Percentiles rank a stretch among this genome's conserved stretches.
Evolutionary conservation across 2,329 filamentous ascomycete species (phyloP).

Genomic region (Geosmithia morbida): DNA sequence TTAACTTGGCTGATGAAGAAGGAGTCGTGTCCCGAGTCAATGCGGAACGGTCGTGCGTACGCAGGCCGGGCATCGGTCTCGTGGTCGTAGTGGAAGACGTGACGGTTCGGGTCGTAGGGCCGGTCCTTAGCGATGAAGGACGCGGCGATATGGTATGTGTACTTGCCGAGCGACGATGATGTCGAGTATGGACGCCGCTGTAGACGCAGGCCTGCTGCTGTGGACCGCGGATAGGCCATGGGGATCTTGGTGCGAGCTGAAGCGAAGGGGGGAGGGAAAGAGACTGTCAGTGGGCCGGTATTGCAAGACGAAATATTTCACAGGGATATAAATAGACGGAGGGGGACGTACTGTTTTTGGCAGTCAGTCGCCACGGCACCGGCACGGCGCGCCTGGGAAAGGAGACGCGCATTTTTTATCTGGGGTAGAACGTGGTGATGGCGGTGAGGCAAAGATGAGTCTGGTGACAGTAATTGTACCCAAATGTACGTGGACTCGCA

Average conservation of each 20-base stretch:
- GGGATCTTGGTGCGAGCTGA: neutral
- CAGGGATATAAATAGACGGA: neutral
- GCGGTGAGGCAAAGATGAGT: neutral
- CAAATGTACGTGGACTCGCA: neutral
- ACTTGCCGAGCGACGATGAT: constrained; percentile 15
- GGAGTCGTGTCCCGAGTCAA: constrained; percentile 82
- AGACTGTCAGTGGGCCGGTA: too few species aligned
- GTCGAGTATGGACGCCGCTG: constrained; percentile 3
- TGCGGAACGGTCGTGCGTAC: constrained; percentile 30
- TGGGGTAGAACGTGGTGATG: neutral
- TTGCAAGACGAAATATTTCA: too few species aligned
- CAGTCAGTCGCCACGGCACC: neutral
- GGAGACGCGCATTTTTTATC: neutral
- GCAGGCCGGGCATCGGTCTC: constrained; percentile 25
- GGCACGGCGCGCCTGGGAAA: neutral
- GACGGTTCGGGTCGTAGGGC: constrained; percentile 50
- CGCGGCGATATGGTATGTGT: constrained; percentile 58
- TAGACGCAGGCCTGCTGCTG: neutral
- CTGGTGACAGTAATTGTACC: neutral
- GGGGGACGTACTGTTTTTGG: neutral
- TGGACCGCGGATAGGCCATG: neutral
- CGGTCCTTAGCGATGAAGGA: constrained; percentile 63
- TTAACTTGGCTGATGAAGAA: constrained; percentile 85
- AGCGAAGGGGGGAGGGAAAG: neutral
- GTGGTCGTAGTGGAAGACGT: constrained; percentile 60